Conservation (phyloP, 2,329 filamentous ascomycete species). For the Apiospora koreana region DNA sequence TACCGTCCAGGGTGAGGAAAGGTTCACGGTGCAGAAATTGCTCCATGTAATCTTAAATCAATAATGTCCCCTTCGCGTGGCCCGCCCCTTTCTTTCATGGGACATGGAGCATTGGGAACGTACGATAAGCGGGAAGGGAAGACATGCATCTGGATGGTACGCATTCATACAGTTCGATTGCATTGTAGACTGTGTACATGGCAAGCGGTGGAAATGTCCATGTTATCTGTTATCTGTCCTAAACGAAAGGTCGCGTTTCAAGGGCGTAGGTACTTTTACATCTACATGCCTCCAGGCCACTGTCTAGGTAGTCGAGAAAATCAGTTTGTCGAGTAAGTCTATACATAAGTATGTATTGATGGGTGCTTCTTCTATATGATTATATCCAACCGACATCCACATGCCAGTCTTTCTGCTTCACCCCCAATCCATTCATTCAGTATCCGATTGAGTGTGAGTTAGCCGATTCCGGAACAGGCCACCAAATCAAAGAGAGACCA, state of each 20-base stretch:
- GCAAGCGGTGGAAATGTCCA: not conserved
- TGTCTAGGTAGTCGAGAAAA: not conserved
- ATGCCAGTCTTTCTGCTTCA: not conserved
- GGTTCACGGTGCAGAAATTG: slow-evolving; percentile 7
- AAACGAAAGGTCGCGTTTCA: not conserved
- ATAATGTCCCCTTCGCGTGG: not conserved
- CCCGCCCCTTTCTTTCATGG: slow-evolving; percentile 3
- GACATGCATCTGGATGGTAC: not conserved
- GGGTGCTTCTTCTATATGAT: not conserved
- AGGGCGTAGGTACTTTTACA: not conserved
- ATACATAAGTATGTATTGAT: not conserved
- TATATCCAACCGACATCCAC: not conserved
- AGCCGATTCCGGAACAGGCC: not conserved
- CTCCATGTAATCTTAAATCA: slow-evolving; percentile 8
- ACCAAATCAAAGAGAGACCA: not conserved
- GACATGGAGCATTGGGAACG: not conserved
- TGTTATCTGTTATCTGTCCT: slow-evolving; percentile 6
- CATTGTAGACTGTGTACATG: not conserved
- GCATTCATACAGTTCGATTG: not conserved
- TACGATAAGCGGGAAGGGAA: not conserved
- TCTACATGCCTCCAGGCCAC: not conserved
- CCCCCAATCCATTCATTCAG: not conserved
- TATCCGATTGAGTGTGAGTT: not conserved
- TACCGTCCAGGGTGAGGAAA: not conserved
- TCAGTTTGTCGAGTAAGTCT: not conserved